Evolutionary conservation across 2,329 filamentous ascomycete species (phyloP), one percentile per base, ranked within the genome.

Genomic region (Aspergillus arachidicola): DNA sequence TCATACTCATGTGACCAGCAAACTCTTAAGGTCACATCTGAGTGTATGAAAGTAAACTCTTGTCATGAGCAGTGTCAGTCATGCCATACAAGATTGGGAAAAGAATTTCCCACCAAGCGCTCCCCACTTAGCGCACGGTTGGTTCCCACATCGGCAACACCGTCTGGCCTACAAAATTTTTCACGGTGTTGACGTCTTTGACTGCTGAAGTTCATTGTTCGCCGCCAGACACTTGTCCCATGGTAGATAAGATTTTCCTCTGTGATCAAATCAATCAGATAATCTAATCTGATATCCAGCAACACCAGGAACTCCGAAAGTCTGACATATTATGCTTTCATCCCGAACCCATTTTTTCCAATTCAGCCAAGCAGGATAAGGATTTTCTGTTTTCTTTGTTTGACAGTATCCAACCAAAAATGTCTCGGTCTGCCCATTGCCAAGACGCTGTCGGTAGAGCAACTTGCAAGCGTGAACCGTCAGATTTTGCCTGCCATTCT

Each of bases 251-350:
- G 50, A 53, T 53, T 53, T 23, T 26, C 28, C 16, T 28, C 16
- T 51, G 48, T 19, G 38, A 51, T 53, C 28, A 54, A 23, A 54
- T 54, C 51, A 54, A 54, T 54, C 51, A 54, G 51, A 54, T 54
- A 54, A 54, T 54, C 51, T 54, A 54, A 54, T 54, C 51, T 54
- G 51, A 54, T 54, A 30, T 16, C 16, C 19, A 53, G 28, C 51
- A 36, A 34, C 51, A 54, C 14, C 23, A 19, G 32, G 12, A 53
- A 34, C 21, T 51, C 51, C 32, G 32, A 54, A 32, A 16, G 11
- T 54, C 32, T 32, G 51, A 54, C 12, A 23, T 46, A 6, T 12
- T 23, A 46, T 23, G 4, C 43, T 14, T 46, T 26, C 2, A 23
- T 46, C 21, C 21, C 43, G 14, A 21, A 21, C 21, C 43, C 14